phyloP scores from a whole-genome alignment of 192 early-diverging fungal genomes.

The Spizellomyces sp. region DNA sequence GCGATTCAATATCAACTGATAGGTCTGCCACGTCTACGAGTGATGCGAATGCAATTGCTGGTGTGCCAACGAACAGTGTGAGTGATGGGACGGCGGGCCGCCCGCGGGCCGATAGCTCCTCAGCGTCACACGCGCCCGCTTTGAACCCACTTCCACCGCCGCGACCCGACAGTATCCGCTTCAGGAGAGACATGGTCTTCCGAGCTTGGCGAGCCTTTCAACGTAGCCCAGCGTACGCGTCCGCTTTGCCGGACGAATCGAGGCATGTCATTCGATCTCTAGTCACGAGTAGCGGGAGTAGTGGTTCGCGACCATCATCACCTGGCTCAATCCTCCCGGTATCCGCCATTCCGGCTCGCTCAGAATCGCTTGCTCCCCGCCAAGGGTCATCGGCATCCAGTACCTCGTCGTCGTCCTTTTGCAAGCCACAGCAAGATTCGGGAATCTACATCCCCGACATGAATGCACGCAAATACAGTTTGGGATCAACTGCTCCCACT shows the following conservation, averaged over 20 bases:
- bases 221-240: neutral
- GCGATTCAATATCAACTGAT: too few relatives aligned
- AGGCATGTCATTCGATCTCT: slow-evolving; percentile 14
- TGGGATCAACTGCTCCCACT: neutral
- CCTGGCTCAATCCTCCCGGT: neutral
- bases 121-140: neutral
- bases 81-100: too few relatives aligned
- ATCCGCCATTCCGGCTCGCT: slow-evolving; percentile 1
- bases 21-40: too few relatives aligned
- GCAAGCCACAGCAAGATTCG: neutral
- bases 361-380: neutral
- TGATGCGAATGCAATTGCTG: too few relatives aligned
- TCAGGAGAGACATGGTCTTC: slow-evolving; percentile 25
- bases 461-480: neutral
- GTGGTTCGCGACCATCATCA: neutral
- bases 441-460: neutral
- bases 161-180: slow-evolving; percentile 21
- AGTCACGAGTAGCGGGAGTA: slow-evolving; percentile 12
- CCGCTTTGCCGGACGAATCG: slow-evolving; percentile 1
- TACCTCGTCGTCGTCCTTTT: neutral
- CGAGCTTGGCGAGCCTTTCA: slow-evolving; percentile 24
- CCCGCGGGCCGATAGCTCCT: too few relatives aligned
- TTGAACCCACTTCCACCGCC: slow-evolving; percentile 5
- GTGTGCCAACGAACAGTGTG: too few relatives aligned
- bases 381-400: neutral